Evolutionary conservation across 2,329 filamentous ascomycete genomes (phyloP).

Genomic region (Sporothrix schenckii): DNA sequence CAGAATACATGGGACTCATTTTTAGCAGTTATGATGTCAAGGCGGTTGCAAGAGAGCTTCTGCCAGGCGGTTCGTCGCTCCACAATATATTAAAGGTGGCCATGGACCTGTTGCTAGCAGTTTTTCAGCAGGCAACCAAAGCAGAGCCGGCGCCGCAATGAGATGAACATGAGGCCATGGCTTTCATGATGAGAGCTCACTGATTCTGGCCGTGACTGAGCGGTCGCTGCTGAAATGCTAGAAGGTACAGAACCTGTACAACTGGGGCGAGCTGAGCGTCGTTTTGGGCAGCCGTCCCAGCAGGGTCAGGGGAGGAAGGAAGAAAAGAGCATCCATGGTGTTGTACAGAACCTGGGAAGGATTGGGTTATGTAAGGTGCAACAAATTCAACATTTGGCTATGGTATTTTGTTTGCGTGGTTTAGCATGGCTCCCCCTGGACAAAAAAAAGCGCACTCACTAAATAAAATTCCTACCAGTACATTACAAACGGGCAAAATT

Average conservation of each 20-base stretch:
- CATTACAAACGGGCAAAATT: background rate
- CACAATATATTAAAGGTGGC: slow-evolving; percentile 70
- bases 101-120: slow-evolving; percentile 63
- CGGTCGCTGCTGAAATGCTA: slow-evolving; percentile 60
- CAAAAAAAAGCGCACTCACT: too few relatives aligned
- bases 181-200: slow-evolving; percentile 68
- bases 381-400: too few relatives aligned
- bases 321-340: too few relatives aligned
- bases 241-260: slow-evolving; percentile 69
- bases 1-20: slow-evolving; percentile 66
- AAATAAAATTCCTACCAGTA: too few relatives aligned
- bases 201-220: slow-evolving; percentile 72
- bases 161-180: slow-evolving; percentile 63
- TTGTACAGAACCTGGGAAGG: too few relatives aligned
- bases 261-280: slow-evolving; percentile 62
- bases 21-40: slow-evolving; percentile 62
- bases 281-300: background rate
- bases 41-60: slow-evolving; percentile 60
- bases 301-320: background rate
- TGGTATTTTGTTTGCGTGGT: too few relatives aligned
- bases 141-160: slow-evolving; percentile 54
- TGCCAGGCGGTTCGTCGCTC: slow-evolving; percentile 60
- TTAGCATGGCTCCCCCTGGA: too few relatives aligned
- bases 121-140: slow-evolving; percentile 58
- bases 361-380: too few relatives aligned